Base-by-base conservation (phyloP, 805 yeast genomes). In the Candida sakaeoensis region DNA sequence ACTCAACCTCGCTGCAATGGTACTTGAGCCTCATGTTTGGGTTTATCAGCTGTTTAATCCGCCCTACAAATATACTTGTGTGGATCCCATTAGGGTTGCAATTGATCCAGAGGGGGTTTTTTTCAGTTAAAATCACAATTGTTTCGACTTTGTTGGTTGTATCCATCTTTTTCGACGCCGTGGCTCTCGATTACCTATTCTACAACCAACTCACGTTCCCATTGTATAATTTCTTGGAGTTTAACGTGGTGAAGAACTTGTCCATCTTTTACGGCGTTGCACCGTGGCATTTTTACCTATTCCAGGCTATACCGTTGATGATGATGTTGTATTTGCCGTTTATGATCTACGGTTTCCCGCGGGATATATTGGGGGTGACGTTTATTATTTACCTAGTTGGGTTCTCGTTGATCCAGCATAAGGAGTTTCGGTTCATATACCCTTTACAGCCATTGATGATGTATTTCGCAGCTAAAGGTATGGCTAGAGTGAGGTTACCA, bases 401-500 rank as follows among this genome's bases (percentile, higher is more conserved):
- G 0, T 87, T 85, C 50, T 85, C 96, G 0, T 37, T 67, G 2
- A 74, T 93, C 14, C 65, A 74, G 8, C 99, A 93, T 59, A 93
- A 93, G 55, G 99, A 93, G 56, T 85, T 89, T 50, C 72, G 99
- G 33, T 93, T 93, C 57, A 70, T 95, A 13, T 88, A 82, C 50
- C 95, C 95, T 2, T 55, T 93, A 38, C 80, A 85, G 61, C 97
- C 99, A 1, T 51, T 56, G 79, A 16, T 58, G 81, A 0, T 72
- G 85, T 0, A 33, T 54, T 57, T 26, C 74, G 75, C 1, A 45
- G 62, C 8, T 26, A 40, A 3, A 33, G 45, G 13, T n/a, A 5
- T 51, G n/a, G 16, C 12, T 2, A 13, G 31, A 40, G 21, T 24
- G 27, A 17, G 26, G 17, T 23, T 27, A 12, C 25, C 18, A 26